Evolutionary conservation across 2,329 filamentous ascomycete species (phyloP).

Genomic region (Moelleriella libera): DNA sequence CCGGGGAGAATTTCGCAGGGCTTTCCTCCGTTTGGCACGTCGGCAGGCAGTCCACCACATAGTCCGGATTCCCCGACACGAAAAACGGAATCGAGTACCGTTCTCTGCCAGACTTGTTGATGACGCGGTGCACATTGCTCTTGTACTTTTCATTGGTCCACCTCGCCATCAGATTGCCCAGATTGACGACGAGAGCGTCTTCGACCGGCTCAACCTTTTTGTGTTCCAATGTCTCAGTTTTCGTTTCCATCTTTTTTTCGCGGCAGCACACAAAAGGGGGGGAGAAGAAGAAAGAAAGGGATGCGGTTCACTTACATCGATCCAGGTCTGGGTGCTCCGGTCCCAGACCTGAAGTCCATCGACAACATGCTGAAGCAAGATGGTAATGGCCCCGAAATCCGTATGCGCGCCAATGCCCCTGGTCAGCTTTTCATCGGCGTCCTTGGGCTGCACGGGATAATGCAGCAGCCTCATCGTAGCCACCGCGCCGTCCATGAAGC

Average conservation of each 20-base stretch:
- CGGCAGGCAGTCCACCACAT: conserved; percentile 17
- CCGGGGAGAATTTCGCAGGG: conserved; percentile 14
- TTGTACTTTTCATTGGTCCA: conserved; percentile 39
- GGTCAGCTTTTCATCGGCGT: conserved; percentile 17
- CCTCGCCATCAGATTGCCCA: conserved; percentile 32
- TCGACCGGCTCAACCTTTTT: conserved; percentile 23
- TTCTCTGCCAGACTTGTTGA: conserved; percentile 33
- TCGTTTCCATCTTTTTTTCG: no score
- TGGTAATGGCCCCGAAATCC: conserved; percentile 41
- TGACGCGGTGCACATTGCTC: conserved; percentile 39
- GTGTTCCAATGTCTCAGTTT: no score
- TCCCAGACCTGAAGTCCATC: conserved; percentile 38
- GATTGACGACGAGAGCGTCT: conserved; percentile 35
- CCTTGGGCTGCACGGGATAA: conserved; percentile 28
- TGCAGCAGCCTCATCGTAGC: conserved; percentile 31
- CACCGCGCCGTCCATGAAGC: conserved; percentile 27
- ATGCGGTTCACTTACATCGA: conserved; percentile 13
- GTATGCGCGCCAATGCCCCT: conserved; percentile 34
- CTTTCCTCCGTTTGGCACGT: conserved; percentile 12
- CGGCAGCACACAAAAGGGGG: neutral
- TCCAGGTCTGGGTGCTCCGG: conserved; percentile 26
- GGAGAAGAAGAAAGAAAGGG: no score
- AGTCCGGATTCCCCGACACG: conserved; percentile 37
- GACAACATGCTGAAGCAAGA: conserved; percentile 36
- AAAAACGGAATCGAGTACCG: conserved; percentile 44